Evolutionary conservation across 345 rosid genomes (phyloP), one percentile per base, ranked within the genome.

Genomic region (Bruguiera gymnorhiza): DNA sequence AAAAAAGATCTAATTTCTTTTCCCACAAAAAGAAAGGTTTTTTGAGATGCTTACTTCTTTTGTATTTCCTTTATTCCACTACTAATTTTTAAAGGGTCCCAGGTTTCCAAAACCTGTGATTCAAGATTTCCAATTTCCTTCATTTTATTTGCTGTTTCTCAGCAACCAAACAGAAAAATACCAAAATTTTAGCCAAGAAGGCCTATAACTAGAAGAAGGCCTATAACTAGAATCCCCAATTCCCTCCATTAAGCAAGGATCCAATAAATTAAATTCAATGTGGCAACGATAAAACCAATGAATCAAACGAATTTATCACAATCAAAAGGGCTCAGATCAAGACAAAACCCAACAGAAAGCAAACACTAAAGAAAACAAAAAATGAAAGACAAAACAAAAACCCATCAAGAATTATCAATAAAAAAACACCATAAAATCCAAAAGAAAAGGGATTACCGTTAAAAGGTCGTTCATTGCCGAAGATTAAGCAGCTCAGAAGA

Each of bases 391-490:
- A 58, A 29, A 46, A n/a, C 31, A 15, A 53, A 61, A 6, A 20
- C 60, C 26, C 18, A 24, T 24, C 3, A 27, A 11, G 50, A 56
- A 56, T 56, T 24, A 56, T 21, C 11, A 24, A 10, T 2, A 56
- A 56, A 24, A 54, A 54, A 24, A 56, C 6, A 24, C 29, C 29
- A 21, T 4, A 5, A 60, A 53, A 50, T 55, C 43, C 19, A 26
- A 59, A 48, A 27, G 43, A 23, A 29, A 60, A 60, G 26, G 52
- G 69, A 61, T 78, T 84, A 89, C 97, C 88, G 87, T 71, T 70
- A 91, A 75, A 80, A 91, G 97, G 83, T 89, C 89, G 81, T 88
- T 91, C 97, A 91, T 91, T 69, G 82, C 80, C 24, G 76, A 70
- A 43, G 50, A 43, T 13, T 43, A 11, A 63, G 72, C 52, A 77